phyloP scores from a whole-genome alignment of 371 early-diverging fungal genomes.

The Apophysomyces sp. region DNA sequence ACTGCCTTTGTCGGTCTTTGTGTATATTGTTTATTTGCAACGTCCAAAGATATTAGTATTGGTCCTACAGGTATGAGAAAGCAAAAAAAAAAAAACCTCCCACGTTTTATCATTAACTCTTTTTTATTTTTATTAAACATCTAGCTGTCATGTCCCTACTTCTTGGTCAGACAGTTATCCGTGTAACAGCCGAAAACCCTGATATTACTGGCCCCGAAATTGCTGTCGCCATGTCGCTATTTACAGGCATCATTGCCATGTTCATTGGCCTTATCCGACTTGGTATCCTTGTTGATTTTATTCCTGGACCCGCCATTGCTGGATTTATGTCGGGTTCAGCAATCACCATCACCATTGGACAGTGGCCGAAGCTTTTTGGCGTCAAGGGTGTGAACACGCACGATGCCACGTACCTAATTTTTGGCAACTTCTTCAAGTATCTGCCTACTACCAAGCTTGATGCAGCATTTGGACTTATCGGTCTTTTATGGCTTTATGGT shows the following conservation, averaged over 20 bases:
- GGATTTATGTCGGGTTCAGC: constrained; percentile 77
- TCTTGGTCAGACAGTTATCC: constrained; percentile 66
- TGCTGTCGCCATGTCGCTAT: constrained; percentile 57
- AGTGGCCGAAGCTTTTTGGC: constrained; percentile 76
- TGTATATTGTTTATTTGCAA: constrained; percentile 79
- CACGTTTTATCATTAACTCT: not conserved
- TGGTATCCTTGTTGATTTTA: constrained; percentile 88
- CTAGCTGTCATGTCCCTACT: constrained; percentile 85
- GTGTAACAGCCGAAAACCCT: constrained; percentile 30
- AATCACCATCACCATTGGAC: constrained; percentile 74
- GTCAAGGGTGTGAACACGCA: constrained; percentile 62
- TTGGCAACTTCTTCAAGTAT: constrained; percentile 52
- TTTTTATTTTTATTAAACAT: constrained; percentile 19
- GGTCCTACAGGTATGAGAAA: constrained; percentile 69
- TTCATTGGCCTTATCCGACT: constrained; percentile 76
- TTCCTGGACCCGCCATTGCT: constrained; percentile 71
- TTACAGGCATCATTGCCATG: constrained; percentile 64
- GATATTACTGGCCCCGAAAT: constrained; percentile 44
- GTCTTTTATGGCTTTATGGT: constrained; percentile 47
- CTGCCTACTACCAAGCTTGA: constrained; percentile 50
- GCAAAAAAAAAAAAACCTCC: not conserved
- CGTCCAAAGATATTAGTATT: constrained; percentile 84
- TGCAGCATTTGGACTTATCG: constrained; percentile 47
- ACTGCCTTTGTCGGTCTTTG: constrained; percentile 73
- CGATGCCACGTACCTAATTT: constrained; percentile 50